A percentile compares a stretch with the other conserved stretches of the same genome.
phyloP scores from a whole-genome alignment of 768 basidiomycete species.

The Rickenella mellea region DNA sequence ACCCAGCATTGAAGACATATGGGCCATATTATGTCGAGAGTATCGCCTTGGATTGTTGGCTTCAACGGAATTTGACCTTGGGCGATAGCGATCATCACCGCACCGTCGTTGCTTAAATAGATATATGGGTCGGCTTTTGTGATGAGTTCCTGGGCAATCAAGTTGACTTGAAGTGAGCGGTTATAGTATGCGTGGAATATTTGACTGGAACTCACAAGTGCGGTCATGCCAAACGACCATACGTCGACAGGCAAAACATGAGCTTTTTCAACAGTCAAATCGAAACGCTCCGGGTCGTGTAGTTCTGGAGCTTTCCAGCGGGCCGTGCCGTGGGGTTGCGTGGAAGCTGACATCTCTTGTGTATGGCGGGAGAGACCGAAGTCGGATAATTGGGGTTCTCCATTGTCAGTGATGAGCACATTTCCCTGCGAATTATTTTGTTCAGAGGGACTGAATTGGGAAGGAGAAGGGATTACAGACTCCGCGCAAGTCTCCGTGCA shows the following conservation, averaged over 20 bases:
- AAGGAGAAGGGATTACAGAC: not conserved
- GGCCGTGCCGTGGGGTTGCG: constrained; percentile 19
- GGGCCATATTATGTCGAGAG: not conserved
- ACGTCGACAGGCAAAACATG: too few relatives aligned
- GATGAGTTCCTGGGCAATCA: constrained; percentile 1
- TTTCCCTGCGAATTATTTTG: constrained; percentile 5
- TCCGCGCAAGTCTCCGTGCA: constrained; percentile 5
- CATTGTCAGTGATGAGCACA: constrained; percentile 5
- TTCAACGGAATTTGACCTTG: not conserved
- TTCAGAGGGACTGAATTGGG: not conserved
- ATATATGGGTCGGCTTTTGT: constrained; percentile 1
- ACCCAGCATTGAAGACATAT: not conserved
- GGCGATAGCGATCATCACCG: not conserved
- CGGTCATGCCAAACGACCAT: constrained; percentile 4
- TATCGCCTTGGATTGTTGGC: not conserved
- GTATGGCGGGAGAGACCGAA: constrained; percentile 5
- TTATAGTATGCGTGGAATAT: not conserved
- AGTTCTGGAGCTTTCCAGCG: constrained; percentile 30
- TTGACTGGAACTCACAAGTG: not conserved
- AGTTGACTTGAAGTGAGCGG: too few relatives aligned
- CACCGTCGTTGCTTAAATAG: not conserved
- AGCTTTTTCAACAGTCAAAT: constrained; percentile 6
- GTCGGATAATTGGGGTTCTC: constrained; percentile 6
- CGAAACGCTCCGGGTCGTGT: constrained; percentile 20
- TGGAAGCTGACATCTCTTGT: not conserved